A percentile compares a stretch with the other conserved stretches of the same genome.
Conservation (phyloP, 2,329 filamentous ascomycete species). For the Sarocladium kiliense region DNA sequence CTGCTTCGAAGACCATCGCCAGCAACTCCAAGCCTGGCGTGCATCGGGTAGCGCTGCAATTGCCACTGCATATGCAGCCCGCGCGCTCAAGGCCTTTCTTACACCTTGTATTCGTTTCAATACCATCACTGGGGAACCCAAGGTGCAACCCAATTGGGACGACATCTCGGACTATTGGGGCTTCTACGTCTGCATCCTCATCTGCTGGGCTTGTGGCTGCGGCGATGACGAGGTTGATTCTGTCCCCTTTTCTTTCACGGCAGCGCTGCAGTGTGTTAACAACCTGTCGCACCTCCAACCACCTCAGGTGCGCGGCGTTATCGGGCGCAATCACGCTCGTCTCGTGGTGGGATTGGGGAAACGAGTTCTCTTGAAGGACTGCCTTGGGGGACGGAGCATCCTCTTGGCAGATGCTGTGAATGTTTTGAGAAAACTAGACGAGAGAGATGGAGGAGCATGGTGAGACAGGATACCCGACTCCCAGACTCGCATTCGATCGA, state of each 20-base stretch:
- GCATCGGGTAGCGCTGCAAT: constrained; percentile 38
- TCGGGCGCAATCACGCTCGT: constrained; percentile 35
- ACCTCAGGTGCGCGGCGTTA: constrained; percentile 32
- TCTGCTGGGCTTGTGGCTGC: constrained; percentile 52
- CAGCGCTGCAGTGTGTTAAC: background rate
- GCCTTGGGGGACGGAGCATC: constrained; percentile 41
- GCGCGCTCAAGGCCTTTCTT: constrained; percentile 43
- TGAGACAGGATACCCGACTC: constrained; percentile 31
- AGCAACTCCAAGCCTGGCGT: constrained; percentile 40
- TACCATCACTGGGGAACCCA: background rate
- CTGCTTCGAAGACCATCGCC: constrained; percentile 41
- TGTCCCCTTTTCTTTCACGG: background rate
- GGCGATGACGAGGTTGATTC: background rate
- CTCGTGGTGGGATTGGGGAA: constrained; percentile 44
- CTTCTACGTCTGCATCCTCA: constrained; percentile 51
- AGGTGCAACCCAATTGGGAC: constrained; percentile 17
- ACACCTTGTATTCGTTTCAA: constrained; percentile 15
- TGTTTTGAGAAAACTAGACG: constrained; percentile 47
- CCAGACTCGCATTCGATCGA: background rate
- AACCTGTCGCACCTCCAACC: constrained; percentile 29
- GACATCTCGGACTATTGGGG: constrained; percentile 50
- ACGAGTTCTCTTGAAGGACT: constrained; percentile 42
- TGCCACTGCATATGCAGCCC: constrained; percentile 46
- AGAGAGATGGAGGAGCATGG: constrained; percentile 25
- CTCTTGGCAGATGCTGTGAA: constrained; percentile 48